phyloP scores from a whole-genome alignment of 2,329 filamentous ascomycete species.

The Hypomyces rosellus region DNA sequence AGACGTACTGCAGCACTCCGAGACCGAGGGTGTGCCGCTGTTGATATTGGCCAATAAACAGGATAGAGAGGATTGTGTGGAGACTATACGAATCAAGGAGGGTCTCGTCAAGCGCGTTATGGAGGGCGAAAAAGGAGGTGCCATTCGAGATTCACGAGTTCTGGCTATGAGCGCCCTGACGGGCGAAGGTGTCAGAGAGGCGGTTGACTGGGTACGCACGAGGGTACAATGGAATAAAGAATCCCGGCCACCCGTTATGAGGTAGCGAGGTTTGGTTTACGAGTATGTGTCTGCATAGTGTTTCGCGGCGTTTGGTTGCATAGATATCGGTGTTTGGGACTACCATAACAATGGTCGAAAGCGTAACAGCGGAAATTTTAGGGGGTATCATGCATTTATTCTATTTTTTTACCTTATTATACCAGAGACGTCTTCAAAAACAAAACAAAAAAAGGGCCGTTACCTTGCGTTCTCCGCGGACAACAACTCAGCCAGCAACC shows the following conservation, averaged over 20 bases:
- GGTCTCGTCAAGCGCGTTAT: conserved; percentile 92
- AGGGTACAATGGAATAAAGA: conserved; percentile 97
- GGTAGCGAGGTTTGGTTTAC: conserved; percentile 43
- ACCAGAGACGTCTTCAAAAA: conserved; percentile 8
- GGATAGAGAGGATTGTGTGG: conserved; percentile 93
- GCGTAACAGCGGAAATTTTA: conserved; percentile 4
- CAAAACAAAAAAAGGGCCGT: conserved; percentile 11
- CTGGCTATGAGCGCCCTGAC: conserved; percentile 88
- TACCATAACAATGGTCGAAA: background rate
- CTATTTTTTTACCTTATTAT: conserved; percentile 13
- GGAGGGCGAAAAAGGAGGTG: conserved; percentile 82
- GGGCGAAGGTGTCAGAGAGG: conserved; percentile 80
- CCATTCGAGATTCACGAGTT: conserved; percentile 84
- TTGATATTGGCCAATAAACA: conserved; percentile 96
- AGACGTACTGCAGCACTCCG: conserved; percentile 78
- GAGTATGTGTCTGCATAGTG: background rate
- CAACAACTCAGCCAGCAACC: conserved; percentile 66
- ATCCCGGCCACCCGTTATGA: conserved; percentile 83
- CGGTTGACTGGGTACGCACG: conserved; percentile 92
- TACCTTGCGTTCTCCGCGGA: conserved; percentile 76
- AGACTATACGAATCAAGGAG: conserved; percentile 96
- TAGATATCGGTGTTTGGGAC: conserved; percentile 7
- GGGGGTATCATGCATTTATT: conserved; percentile 25
- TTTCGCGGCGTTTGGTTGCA: conserved; percentile 7
- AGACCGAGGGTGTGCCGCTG: conserved; percentile 86